Conservation (phyloP, 1,284 basidiomycete species). For the Leccinum ponderosum region DNA sequence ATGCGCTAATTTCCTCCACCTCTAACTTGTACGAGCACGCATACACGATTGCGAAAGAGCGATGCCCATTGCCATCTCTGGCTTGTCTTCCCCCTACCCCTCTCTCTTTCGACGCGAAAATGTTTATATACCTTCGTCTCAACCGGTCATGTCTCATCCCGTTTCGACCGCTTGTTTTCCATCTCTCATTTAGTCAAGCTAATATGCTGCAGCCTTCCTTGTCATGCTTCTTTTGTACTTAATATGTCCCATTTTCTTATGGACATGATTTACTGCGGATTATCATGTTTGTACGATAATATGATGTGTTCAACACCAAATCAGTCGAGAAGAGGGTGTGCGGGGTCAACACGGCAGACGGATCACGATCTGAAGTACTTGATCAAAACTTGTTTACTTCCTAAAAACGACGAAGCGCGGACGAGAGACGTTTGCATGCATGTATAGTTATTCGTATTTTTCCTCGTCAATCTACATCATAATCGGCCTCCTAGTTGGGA, state of each 20-base stretch:
- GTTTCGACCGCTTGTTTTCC: not conserved
- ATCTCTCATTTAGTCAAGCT: slow-evolving; percentile 3
- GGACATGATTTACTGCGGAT: not conserved
- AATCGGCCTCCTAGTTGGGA: not conserved
- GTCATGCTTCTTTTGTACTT: not conserved
- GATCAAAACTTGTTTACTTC: not conserved
- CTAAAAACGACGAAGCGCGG: not conserved
- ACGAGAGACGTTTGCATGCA: not conserved
- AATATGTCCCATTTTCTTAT: not conserved
- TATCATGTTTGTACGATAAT: slow-evolving; percentile 1
- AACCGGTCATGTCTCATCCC: not conserved
- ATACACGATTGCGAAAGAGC: not conserved
- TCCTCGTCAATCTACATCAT: not conserved
- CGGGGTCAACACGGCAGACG: not conserved
- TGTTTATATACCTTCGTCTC: slow-evolving; percentile 5
- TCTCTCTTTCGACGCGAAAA: slow-evolving; percentile 7
- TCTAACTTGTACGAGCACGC: not conserved
- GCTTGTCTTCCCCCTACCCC: not conserved
- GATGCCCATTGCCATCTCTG: not conserved
- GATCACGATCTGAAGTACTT: not conserved
- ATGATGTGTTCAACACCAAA: not conserved
- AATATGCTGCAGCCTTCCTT: not conserved
- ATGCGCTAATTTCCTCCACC: not conserved
- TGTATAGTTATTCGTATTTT: slow-evolving; percentile 12
- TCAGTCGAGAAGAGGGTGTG: not conserved